A percentile compares a stretch with the other conserved stretches of the same genome.
Evolutionary conservation across 345 rosid genomes (phyloP).

Genomic region (Dipteronia dyeriana): DNA sequence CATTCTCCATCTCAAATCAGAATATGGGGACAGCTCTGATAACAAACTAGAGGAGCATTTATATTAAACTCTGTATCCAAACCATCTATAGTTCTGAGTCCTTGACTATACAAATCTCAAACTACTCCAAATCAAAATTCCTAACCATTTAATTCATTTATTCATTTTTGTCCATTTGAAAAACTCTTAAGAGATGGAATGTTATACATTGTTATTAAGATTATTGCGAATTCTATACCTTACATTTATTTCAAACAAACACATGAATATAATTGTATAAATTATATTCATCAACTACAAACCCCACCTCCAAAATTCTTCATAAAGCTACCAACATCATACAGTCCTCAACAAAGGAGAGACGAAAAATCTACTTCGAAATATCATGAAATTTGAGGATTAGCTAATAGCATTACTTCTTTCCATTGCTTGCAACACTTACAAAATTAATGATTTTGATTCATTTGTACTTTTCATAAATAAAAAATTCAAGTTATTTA

Average conservation of each 20-base stretch:
- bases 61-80: background rate
- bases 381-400: background rate
- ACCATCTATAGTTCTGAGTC: background rate
- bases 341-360: background rate
- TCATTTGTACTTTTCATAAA: background rate
- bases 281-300: background rate
- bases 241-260: background rate
- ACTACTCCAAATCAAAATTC: background rate
- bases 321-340: background rate
- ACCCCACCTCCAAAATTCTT: background rate
- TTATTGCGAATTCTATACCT: background rate
- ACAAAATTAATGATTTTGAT: background rate
- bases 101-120: background rate
- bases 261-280: background rate
- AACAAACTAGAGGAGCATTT: background rate
- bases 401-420: background rate
- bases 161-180: too few species aligned
- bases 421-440: background rate
- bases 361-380: background rate
- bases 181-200: too few species aligned
- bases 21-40: background rate
- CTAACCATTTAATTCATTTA: background rate
- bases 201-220: background rate
- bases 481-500: background rate
- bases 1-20: background rate